A percentile compares a stretch with the other conserved stretches of the same genome.
phyloP scores from a whole-genome alignment of 1,139 yeast genomes.

The Kodamaea arcana region DNA sequence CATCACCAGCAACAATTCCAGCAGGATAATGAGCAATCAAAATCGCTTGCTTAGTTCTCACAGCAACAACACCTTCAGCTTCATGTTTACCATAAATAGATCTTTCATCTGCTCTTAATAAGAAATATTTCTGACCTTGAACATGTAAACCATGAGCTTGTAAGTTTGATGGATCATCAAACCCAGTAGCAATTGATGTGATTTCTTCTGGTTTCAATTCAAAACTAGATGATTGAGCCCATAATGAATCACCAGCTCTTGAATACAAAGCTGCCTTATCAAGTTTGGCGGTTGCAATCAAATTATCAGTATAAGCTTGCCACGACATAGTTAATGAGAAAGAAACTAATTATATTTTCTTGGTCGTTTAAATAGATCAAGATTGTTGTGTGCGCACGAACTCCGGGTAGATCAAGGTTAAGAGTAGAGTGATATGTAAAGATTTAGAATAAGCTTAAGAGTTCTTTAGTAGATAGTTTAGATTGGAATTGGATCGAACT shows the following conservation, averaged over 20 bases:
- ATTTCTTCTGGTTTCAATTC: constrained; percentile 70
- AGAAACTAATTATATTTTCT: not conserved
- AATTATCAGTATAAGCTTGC: constrained; percentile 91
- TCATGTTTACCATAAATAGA: constrained; percentile 90
- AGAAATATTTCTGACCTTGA: constrained; percentile 81
- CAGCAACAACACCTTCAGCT: constrained; percentile 83
- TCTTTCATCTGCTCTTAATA: constrained; percentile 86
- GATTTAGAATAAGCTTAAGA: too few relatives aligned
- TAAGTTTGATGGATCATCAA: constrained; percentile 69
- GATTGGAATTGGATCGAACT: too few relatives aligned
- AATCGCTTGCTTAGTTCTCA: constrained; percentile 90
- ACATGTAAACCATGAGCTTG: constrained; percentile 85
- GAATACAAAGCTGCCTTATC: constrained; percentile 93
- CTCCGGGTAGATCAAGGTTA: too few relatives aligned
- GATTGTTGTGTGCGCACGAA: too few relatives aligned
- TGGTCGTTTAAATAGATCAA: not conserved
- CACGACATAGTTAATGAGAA: constrained; percentile 28
- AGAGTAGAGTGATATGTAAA: too few relatives aligned
- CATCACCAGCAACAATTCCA: constrained; percentile 90
- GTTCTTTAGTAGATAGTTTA: too few relatives aligned
- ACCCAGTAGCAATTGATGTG: constrained; percentile 70
- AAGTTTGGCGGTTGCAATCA: constrained; percentile 77
- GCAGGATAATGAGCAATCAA: constrained; percentile 92
- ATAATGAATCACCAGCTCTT: constrained; percentile 87
- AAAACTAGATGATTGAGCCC: constrained; percentile 84